Base-by-base conservation (phyloP, 2,329 filamentous ascomycete genomes). In the Graphilbum ipis-grandicollis region DNA sequence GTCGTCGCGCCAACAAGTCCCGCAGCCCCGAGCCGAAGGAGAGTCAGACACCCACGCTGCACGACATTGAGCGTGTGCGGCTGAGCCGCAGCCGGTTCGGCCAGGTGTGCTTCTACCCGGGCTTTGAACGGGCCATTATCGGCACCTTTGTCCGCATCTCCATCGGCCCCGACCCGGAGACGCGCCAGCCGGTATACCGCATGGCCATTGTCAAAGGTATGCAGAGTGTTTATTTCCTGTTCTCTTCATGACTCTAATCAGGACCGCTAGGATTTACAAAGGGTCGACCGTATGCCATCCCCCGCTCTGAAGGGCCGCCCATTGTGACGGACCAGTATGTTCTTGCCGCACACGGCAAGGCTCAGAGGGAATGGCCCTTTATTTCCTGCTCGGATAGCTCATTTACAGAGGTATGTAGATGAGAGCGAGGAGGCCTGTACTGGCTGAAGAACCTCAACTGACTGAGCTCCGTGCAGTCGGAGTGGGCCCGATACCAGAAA, bases 21-120 rank as follows among this genome's bases (percentile, higher is more conserved):
- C 57, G 56, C 15, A 62, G 66, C 1, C 69, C 68, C 1, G 68
- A 72, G 36, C 47, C 65, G 23, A 78, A 75, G 44, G 74, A 82
- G 41, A 71, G 76, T 31, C 71, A 73, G 31, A 77, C 75, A 19
- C 74, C 81, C 2, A 74, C 79, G 26, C 62, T 93, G 17, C 68
- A 68, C n/a, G 84, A 96, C 53, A 75, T 88, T 45, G 80, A 96
- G 51, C 74, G 82, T 35, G 73, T 88, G 37, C 75, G 84, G 39
- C 71, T 98, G 40, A 83, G 86, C 35, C 74, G 90, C 43, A 79
- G 72, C 46, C 81, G 85, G 50, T 93, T 98, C 54, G 79, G 80
- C 7, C 75, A 88, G 50, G 79, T 93, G 38, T 94, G 85, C 65
- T 93, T 93, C 60, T 88, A 86, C 47, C 90, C 90, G 10, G 78